Evolutionary conservation across 805 yeast species (phyloP), one percentile per base, ranked within the genome.

Genomic region (Spathaspora sp.): DNA sequence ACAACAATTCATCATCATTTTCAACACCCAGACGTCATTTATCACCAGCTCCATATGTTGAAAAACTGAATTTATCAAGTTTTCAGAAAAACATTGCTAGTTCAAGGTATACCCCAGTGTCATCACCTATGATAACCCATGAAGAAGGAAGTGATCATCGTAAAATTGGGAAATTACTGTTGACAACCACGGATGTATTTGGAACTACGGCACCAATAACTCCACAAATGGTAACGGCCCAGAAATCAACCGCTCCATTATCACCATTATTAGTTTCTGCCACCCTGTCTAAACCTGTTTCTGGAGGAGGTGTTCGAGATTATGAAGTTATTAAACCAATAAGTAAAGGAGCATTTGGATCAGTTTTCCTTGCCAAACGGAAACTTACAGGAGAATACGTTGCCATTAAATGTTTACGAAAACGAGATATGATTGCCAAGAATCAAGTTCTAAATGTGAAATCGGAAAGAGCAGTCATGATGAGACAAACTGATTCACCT

Each of bases 271-370:
- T 91, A 44, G 81, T 89, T 1, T 85, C 93, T 1, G 79, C 83
- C 10, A 77, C 84, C 5, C 54, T 78, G 0, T 68, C 71, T 32
- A 81, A 82, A 54, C 78, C 87, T 0, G 62, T 78, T 0, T 59
- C 72, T 0, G 70, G 76, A 2, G 94, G 96, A 0, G 84, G 89
- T 2, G 90, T 93, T 29, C 81, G 79, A 53, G 98, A 96, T 65
- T 94, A 91, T 67, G 97, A 90, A 60, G 81, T 94, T 29, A 73
- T 94, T 51, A 90, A 91, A 64, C 97, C 99, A 0, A 90, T 94
- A 48, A 89, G 97, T 61, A 89, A 90, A 62, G 99, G 99, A 42
- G 99, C 99, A 0, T 94, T 92, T 75, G 99, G 99, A 0, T 87
- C 96, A 38, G 99, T 94, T 2, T 94, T 85, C 66, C 75, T 94